Conservation (phyloP, 1,284 basidiomycete species). For the Inonotus hispidus region DNA sequence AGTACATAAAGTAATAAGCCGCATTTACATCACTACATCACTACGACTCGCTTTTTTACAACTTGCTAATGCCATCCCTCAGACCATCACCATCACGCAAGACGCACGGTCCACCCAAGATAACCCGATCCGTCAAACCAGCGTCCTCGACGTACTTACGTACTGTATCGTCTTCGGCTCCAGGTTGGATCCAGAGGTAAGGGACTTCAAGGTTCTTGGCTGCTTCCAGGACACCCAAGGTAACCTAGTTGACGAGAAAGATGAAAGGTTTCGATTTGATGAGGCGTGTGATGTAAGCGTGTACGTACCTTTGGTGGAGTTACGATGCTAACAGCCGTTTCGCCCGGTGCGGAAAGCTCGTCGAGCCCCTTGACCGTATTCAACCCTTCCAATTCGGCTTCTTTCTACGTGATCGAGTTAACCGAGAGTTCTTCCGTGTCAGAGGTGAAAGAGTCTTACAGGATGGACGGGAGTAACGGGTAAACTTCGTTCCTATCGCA, state of each 20-base stretch:
- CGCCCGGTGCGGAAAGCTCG: slow-evolving; percentile 54
- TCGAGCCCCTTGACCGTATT: slow-evolving; percentile 47
- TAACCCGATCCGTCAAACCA: slow-evolving; percentile 52
- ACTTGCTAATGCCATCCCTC: slow-evolving; percentile 22
- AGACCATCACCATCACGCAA: slow-evolving; percentile 64
- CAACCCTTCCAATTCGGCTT: slow-evolving; percentile 59
- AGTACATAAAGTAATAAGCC: too few species aligned
- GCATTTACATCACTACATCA: too few species aligned
- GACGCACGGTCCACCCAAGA: slow-evolving; percentile 74
- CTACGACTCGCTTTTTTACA: too few species aligned
- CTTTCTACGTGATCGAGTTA: slow-evolving; percentile 39
- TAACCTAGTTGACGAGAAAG: slow-evolving; percentile 42
- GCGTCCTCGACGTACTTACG: slow-evolving; percentile 46
- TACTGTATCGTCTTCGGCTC: slow-evolving; percentile 63
- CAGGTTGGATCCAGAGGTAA: slow-evolving; percentile 82
- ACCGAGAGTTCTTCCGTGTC: neutral
- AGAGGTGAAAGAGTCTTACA: slow-evolving; percentile 30
- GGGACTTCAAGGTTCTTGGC: slow-evolving; percentile 59
- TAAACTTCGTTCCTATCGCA: slow-evolving; percentile 45
- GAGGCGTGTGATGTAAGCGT: neutral
- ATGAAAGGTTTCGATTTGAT: slow-evolving; percentile 1
- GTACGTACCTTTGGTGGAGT: slow-evolving; percentile 65
- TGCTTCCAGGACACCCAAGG: slow-evolving; percentile 56
- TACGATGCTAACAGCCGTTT: slow-evolving; percentile 77
- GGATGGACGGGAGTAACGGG: slow-evolving; percentile 70